Conservation (phyloP, 768 basidiomycete species). For the Boletus rufocinnamomeus region DNA sequence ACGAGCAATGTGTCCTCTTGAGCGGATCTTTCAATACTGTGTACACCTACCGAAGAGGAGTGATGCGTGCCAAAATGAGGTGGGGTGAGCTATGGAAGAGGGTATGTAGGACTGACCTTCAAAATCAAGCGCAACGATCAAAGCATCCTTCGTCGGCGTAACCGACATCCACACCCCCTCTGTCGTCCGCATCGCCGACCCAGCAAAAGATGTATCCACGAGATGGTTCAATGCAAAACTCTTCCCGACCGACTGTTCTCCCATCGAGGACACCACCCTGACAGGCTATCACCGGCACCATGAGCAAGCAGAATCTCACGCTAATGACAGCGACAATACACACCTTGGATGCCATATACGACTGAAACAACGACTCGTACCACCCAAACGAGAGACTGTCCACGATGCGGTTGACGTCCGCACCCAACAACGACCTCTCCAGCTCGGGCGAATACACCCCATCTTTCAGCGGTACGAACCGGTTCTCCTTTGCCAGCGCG, state of each 20-base stretch:
- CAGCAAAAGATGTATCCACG: conserved; percentile 63
- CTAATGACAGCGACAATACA: background rate
- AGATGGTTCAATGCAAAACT: conserved; percentile 61
- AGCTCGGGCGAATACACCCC: conserved; percentile 51
- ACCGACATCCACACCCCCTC: too few relatives aligned
- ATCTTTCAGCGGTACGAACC: conserved; percentile 62
- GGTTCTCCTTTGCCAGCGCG: conserved; percentile 58
- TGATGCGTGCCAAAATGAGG: too few relatives aligned
- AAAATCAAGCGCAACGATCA: too few relatives aligned
- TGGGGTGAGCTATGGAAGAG: too few relatives aligned
- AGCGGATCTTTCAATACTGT: conserved; percentile 62
- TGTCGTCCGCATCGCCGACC: too few relatives aligned
- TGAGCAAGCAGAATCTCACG: background rate
- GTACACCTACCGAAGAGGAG: too few relatives aligned
- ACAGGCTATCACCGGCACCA: conserved; percentile 44
- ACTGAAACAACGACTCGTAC: conserved; percentile 66
- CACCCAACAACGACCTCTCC: conserved; percentile 57
- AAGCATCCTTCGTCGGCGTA: too few relatives aligned
- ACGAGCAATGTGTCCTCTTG: conserved; percentile 67
- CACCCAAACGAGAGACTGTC: conserved; percentile 59
- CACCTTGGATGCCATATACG: conserved; percentile 61
- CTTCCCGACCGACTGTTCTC: conserved; percentile 67
- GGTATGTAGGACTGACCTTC: too few relatives aligned
- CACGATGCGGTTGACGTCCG: conserved; percentile 58
- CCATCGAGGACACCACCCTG: conserved; percentile 68